Conservation (phyloP, 257 asterid genomes). For the Gentiana dahurica region DNA sequence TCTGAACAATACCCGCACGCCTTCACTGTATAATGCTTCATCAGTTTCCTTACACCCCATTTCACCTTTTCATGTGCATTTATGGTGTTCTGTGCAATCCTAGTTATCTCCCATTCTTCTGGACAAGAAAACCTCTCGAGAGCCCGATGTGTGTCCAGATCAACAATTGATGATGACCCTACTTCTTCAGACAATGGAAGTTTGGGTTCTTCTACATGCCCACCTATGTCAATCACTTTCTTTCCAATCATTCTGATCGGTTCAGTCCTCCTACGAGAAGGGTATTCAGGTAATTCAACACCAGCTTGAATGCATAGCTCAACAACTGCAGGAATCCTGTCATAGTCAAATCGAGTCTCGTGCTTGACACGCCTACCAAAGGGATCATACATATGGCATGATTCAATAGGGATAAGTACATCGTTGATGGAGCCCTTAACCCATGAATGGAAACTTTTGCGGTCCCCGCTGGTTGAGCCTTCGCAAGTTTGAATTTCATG, state of each 20-base stretch:
- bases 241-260: constrained; percentile 86
- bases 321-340: constrained; percentile 77
- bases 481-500: constrained; percentile 68
- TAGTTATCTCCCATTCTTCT: constrained; percentile 22
- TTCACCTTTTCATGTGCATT: constrained; percentile 55
- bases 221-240: constrained; percentile 63
- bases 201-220: constrained; percentile 50
- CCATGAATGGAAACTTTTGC: constrained; percentile 74
- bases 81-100: constrained; percentile 60
- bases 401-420: constrained; percentile 69
- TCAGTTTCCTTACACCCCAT: constrained; percentile 62
- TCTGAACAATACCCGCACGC: constrained; percentile 97
- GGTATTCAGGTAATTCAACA: constrained; percentile 68
- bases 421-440: constrained; percentile 76
- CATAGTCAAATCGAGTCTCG: constrained; percentile 69
- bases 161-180: constrained; percentile 28
- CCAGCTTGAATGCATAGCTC: constrained; percentile 99
- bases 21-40: constrained; percentile 75
- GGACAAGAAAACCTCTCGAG: constrained; percentile 60
- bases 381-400: constrained; percentile 88
- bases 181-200: constrained; percentile 14
- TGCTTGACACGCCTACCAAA: constrained; percentile 75
- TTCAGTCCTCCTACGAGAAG: constrained; percentile 68
- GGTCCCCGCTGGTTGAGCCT: constrained; percentile 53
- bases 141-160: constrained; percentile 63